A percentile compares a stretch with the other conserved stretches of the same genome.
Conservation (phyloP, 441 rosid genomes). For the Pelargonium cotyledonis region DNA sequence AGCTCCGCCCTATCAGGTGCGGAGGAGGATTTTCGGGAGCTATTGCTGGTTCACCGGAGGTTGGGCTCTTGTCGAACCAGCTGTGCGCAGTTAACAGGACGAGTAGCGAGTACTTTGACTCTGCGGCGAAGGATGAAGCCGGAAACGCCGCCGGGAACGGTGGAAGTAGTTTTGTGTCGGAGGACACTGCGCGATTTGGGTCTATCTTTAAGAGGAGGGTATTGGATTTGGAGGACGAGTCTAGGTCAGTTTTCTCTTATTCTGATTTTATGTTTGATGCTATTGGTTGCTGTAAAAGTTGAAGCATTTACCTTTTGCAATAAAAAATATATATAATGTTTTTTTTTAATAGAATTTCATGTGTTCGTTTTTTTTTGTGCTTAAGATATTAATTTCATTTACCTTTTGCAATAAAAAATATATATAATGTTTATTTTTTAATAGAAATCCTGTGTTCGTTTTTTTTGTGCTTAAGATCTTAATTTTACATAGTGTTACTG, state of each 20-base stretch:
- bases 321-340: no score
- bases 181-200: no score
- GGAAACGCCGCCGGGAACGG: background rate
- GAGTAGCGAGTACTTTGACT: background rate
- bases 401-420: no score
- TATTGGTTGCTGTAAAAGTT: no score
- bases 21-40: background rate
- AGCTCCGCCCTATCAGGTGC: conserved; percentile 4
- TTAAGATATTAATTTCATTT: no score
- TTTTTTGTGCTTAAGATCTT: no score
- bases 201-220: background rate
- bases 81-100: background rate
- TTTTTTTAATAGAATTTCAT: no score
- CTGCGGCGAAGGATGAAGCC: background rate
- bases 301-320: background rate
- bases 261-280: no score
- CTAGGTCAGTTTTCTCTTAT: background rate
- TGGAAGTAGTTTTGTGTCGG: background rate
- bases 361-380: no score
- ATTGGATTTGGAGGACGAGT: background rate
- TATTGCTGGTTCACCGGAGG: background rate
- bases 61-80: background rate
- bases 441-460: no score
- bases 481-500: no score
- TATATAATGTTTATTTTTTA: no score